Evolutionary conservation across 331 rosid species (phyloP).

Genomic region (Stylosanthes scabra): DNA sequence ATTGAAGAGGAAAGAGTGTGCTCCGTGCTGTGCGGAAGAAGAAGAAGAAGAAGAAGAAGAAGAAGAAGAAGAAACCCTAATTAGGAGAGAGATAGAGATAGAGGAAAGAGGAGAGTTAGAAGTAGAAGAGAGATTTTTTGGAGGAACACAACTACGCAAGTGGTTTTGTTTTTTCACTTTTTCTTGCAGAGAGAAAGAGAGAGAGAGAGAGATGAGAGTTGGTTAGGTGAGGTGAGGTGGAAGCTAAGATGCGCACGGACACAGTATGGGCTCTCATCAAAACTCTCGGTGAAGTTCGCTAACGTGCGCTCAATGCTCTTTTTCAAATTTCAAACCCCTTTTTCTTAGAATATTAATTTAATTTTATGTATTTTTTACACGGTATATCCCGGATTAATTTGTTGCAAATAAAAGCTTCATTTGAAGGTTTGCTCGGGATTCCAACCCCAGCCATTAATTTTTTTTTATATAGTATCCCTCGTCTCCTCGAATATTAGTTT

Average conservation of each 20-base stretch:
- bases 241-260: conserved; percentile 47
- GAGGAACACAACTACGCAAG: conserved; percentile 62
- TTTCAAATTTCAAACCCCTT: no score
- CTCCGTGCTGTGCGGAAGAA: not conserved
- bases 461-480: no score
- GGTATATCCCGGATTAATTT: no score
- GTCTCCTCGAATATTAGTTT: no score
- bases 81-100: conserved; percentile 43
- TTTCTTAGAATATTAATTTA: no score
- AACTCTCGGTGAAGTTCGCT: conserved; percentile 28
- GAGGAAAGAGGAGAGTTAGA: conserved; percentile 38
- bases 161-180: conserved; percentile 33
- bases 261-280: conserved; percentile 30
- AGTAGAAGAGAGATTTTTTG: conserved; percentile 43
- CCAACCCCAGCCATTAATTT: no score
- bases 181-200: conserved; percentile 23
- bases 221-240: conserved; percentile 46
- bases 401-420: no score
- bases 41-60: conserved; percentile 25
- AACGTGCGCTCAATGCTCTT: conserved; percentile 40
- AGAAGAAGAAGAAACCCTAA: conserved; percentile 63
- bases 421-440: no score
- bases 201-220: conserved; percentile 49
- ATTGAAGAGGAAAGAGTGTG: not conserved
- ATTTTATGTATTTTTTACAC: no score